Percentiles rank a stretch among this genome's conserved stretches.
Conservation (phyloP, 148 eudicot species). For the Beta vulgaris region DNA sequence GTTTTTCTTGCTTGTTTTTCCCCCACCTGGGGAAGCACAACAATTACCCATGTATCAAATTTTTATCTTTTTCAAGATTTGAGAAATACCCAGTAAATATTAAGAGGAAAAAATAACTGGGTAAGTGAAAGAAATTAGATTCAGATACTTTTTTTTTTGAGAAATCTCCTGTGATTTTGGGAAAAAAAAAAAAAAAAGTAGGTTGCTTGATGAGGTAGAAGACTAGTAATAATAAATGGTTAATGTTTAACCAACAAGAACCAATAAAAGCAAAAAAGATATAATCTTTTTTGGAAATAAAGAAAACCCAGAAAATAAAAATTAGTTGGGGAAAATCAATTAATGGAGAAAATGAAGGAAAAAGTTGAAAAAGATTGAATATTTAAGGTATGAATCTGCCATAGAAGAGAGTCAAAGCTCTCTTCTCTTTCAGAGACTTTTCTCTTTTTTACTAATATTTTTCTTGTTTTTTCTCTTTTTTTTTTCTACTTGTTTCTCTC, state of each 20-base stretch:
- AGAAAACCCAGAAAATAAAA: constrained; percentile 19
- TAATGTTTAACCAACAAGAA: constrained; percentile 10
- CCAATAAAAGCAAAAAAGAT: neutral
- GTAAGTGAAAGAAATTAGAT: constrained; percentile 10
- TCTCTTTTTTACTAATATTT: neutral
- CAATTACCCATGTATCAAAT: constrained; percentile 57
- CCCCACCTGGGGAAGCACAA: constrained; percentile 41
- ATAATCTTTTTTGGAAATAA: neutral
- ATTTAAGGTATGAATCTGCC: constrained; percentile 36
- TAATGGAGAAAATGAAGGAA: constrained; percentile 14
- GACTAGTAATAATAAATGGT: constrained; percentile 20
- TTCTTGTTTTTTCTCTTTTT: neutral
- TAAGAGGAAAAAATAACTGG: neutral
- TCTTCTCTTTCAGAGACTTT: constrained; percentile 8
- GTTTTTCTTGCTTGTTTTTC: constrained; percentile 36
- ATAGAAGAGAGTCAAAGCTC: constrained; percentile 29
- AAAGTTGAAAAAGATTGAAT: constrained; percentile 8
- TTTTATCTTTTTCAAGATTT: constrained; percentile 6
- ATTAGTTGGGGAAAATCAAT: constrained; percentile 1
- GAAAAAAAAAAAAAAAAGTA: neutral
- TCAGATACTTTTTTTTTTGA: neutral
- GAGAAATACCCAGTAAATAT: constrained; percentile 7
- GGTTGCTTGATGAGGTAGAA: constrained; percentile 30
- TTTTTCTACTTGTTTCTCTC: neutral
- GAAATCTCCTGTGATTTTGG: constrained; percentile 31